These are phyloP conservation scores for Puccinia horiana DNA, from an alignment of 1,284 basidiomycete species.

Conservation along the genomic window DNA sequence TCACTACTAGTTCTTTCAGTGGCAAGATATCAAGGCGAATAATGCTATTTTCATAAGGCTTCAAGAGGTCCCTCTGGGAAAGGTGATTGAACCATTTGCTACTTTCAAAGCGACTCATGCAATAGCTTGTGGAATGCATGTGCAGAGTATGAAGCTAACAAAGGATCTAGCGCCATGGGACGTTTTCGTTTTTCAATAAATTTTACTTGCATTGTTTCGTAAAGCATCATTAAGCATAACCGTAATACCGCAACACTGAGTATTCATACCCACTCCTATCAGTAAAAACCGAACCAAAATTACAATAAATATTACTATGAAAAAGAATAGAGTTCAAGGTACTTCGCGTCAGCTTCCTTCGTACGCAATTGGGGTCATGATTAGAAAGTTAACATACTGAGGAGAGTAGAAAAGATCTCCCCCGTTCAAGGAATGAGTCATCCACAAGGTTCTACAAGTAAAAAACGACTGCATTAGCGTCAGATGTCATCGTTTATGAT, in stretches of 20 bases:
- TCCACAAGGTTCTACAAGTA: not conserved
- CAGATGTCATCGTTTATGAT: no score
- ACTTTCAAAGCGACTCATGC: no score
- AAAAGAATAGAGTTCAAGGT: not conserved
- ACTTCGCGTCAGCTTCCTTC: not conserved
- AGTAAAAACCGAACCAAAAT: not conserved
- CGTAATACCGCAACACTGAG: not conserved
- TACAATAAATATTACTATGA: not conserved
- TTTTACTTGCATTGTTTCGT: constrained; percentile 9
- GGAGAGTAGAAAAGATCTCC: not conserved
- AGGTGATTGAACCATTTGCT: no score
- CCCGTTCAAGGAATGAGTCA: not conserved
- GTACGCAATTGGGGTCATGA: not conserved
- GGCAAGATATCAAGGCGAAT: no score
- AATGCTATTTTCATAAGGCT: no score
- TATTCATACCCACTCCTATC: not conserved
- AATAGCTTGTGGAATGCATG: no score
- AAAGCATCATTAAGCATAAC: not conserved
- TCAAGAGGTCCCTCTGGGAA: no score
- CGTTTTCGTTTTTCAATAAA: not conserved
- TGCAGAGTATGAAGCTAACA: not conserved
- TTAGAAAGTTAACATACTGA: not conserved
- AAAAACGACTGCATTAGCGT: not conserved
- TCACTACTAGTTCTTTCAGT: no score
- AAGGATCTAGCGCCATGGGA: not conserved